Conservation (phyloP, 225 moss, liverwort and hornwort species). For the Physcomitrellopsis africana region DNA sequence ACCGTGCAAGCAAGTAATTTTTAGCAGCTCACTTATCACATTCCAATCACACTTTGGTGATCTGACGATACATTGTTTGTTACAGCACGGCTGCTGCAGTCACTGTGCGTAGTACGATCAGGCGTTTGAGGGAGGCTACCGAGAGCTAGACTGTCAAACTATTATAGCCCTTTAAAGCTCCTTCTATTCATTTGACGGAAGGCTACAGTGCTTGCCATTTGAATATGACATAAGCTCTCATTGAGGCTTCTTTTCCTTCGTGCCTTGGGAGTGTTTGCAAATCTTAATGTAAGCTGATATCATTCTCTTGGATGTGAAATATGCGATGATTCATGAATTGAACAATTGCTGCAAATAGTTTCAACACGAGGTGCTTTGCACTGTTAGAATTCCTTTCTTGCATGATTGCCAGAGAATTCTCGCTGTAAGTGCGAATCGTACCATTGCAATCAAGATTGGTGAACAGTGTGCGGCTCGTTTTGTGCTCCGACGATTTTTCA, state of each 20-base stretch:
- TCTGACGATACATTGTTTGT: neutral
- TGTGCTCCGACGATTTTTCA: too few relatives aligned
- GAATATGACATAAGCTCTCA: conserved; percentile 14
- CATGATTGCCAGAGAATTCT: too few relatives aligned
- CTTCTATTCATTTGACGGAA: conserved; percentile 13
- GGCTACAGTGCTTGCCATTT: conserved; percentile 19
- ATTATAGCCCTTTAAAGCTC: neutral
- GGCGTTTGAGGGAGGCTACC: conserved; percentile 71
- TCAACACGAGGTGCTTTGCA: too few relatives aligned
- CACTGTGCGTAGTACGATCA: conserved; percentile 76
- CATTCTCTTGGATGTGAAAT: too few relatives aligned
- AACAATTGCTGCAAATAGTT: too few relatives aligned
- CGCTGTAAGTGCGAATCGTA: too few relatives aligned
- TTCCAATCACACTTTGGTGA: neutral
- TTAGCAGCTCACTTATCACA: too few relatives aligned
- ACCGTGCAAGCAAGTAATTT: too few relatives aligned
- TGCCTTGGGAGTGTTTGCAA: neutral
- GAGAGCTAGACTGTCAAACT: conserved; percentile 45
- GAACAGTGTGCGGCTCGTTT: too few relatives aligned
- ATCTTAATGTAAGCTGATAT: neutral
- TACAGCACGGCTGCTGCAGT: conserved; percentile 77
- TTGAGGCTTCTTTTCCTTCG: conserved; percentile 12
- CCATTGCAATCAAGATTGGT: too few relatives aligned
- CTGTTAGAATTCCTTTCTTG: too few relatives aligned
- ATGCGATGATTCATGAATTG: too few relatives aligned